These are phyloP conservation scores for Calonectria pseudoreteaudii DNA, from an alignment of 2,329 filamentous ascomycete genomes.

Conservation along the genomic window DNA sequence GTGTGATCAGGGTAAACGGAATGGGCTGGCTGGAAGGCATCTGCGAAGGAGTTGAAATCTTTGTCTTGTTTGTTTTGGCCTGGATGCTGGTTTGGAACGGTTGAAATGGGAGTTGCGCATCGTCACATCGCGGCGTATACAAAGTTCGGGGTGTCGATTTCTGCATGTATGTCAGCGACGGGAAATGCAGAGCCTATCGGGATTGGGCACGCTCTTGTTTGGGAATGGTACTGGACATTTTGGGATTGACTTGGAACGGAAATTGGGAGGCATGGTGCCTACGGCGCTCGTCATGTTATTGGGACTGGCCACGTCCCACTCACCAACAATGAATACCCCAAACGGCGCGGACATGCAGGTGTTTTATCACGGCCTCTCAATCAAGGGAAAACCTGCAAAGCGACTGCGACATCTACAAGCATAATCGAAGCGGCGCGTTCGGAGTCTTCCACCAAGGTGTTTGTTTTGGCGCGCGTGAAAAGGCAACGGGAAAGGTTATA, in stretches of 20 bases:
- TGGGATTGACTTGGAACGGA: constrained; percentile 27
- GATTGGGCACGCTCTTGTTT: constrained; percentile 21
- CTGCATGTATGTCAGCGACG: constrained; percentile 30
- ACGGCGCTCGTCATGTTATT: constrained; percentile 30
- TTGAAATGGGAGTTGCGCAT: constrained; percentile 40
- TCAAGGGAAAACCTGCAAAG: constrained; percentile 33
- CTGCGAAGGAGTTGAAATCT: constrained; percentile 42
- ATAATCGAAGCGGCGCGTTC: constrained; percentile 34
- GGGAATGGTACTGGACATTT: constrained; percentile 30
- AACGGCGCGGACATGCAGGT: constrained; percentile 38
- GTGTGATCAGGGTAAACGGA: constrained; percentile 34
- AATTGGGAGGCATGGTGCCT: constrained; percentile 32
- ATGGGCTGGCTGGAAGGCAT: constrained; percentile 39
- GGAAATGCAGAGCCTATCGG: constrained; percentile 19
- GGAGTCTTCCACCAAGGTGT: constrained; percentile 37
- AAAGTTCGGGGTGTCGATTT: constrained; percentile 37
- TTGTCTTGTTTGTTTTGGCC: constrained; percentile 35
- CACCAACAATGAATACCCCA: constrained; percentile 40
- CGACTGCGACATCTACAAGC: constrained; percentile 38
- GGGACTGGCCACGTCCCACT: constrained; percentile 29
- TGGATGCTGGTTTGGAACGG: constrained; percentile 35
- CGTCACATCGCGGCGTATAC: constrained; percentile 40
- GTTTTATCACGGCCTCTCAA: constrained; percentile 36
- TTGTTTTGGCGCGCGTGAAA: constrained; percentile 36
- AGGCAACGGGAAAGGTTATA: constrained; percentile 31